A percentile compares a stretch with the other conserved stretches of the same genome.
Conservation (phyloP, 2,329 filamentous ascomycete species). For the Monilinia aucupariae region DNA sequence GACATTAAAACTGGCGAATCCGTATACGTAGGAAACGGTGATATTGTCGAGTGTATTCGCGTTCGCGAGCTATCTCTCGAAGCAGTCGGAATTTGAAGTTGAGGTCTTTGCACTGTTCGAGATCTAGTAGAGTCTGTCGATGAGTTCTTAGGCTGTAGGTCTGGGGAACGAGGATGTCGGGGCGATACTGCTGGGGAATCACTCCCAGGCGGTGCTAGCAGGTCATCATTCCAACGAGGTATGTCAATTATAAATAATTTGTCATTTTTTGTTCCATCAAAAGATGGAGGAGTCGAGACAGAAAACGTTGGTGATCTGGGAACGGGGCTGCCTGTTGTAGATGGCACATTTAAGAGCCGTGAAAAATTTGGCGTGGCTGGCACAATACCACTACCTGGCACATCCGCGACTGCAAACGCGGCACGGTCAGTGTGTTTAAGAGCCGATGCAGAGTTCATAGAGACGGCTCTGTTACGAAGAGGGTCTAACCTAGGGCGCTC, state of each 20-base stretch:
- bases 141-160: constrained; percentile 12
- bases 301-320: constrained; percentile 38
- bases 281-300: constrained; percentile 29
- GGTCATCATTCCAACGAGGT: constrained; percentile 35
- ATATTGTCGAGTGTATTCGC: constrained; percentile 28
- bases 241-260: constrained; percentile 33
- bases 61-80: constrained; percentile 31
- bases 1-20: constrained; percentile 34
- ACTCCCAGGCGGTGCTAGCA: constrained; percentile 41
- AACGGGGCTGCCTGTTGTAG: constrained; percentile 27
- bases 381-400: constrained; percentile 34
- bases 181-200: constrained; percentile 33
- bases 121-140: constrained; percentile 21
- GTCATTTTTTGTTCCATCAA: constrained; percentile 26
- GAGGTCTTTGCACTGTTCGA: constrained; percentile 23
- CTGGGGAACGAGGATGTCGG: constrained; percentile 10
- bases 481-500: constrained; percentile 19
- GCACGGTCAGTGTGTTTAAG: constrained; percentile 23
- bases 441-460: constrained; percentile 31
- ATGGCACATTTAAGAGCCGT: constrained; percentile 26
- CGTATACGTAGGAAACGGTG: constrained; percentile 33
- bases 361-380: constrained; percentile 40
- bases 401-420: constrained; percentile 28
- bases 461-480: constrained; percentile 31
- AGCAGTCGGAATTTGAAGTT: constrained; percentile 30